Conservation (phyloP, 1,139 yeast species). For the Blastobotrys capitulatus region DNA sequence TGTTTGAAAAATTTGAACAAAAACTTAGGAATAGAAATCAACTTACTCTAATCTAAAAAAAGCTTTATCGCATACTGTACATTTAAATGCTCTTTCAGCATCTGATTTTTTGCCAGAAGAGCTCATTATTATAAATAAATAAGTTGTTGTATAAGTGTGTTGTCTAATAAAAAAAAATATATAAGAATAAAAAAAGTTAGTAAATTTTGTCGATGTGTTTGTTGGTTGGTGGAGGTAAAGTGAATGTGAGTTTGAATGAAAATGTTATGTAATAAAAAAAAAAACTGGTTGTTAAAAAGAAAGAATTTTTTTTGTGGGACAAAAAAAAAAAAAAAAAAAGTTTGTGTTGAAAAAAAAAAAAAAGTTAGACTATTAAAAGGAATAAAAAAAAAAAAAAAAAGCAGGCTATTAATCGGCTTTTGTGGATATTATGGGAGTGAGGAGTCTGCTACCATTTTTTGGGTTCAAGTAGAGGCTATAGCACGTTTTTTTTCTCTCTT, state of each 20-base stretch:
- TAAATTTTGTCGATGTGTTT: too few species aligned
- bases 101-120: conserved; percentile 27
- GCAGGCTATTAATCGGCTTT: background rate
- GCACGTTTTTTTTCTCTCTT: too few species aligned
- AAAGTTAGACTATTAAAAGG: background rate
- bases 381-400: background rate
- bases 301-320: background rate
- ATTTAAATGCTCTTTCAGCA: conserved; percentile 70
- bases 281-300: background rate
- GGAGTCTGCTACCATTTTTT: too few species aligned
- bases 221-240: background rate
- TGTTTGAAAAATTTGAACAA: too few species aligned
- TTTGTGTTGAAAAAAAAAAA: background rate
- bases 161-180: background rate
- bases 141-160: background rate
- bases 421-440: too few species aligned
- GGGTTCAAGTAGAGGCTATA: too few species aligned
- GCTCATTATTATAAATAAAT: conserved; percentile 5
- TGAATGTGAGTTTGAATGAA: background rate
- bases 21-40: too few species aligned
- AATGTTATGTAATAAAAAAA: background rate
- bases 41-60: conserved; percentile 72
- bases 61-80: conserved; percentile 88
- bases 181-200: background rate
- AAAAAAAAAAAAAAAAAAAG: too few species aligned